phyloP scores from a whole-genome alignment of 106 monocot species.

The Xerophyta viscosa region DNA sequence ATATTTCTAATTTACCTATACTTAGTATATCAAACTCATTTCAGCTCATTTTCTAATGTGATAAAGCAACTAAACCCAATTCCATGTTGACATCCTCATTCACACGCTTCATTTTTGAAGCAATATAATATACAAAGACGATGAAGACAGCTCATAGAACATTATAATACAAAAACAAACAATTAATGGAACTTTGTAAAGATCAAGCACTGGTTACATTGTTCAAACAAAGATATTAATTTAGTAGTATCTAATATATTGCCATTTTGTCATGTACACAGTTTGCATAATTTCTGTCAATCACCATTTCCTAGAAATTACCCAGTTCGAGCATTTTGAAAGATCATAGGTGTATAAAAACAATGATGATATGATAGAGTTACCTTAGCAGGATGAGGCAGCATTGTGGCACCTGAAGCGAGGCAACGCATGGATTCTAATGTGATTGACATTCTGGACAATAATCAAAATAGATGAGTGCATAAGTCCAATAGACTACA shows the following conservation, averaged over 20 bases:
- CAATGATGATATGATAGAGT: background rate
- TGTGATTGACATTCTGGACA: constrained; percentile 18
- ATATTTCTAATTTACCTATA: background rate
- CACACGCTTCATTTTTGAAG: no score
- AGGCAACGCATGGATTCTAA: constrained; percentile 27
- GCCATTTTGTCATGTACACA: background rate
- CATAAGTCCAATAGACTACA: background rate
- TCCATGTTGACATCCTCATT: no score
- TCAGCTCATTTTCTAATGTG: background rate
- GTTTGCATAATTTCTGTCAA: background rate
- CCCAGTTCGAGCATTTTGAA: no score
- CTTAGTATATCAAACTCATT: background rate
- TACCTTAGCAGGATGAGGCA: constrained; percentile 97
- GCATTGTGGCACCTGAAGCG: constrained; percentile 71
- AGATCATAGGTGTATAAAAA: background rate
- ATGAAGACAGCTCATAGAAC: no score
- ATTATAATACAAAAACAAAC: no score
- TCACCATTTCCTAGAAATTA: background rate
- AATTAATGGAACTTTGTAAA: no score
- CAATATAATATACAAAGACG: no score
- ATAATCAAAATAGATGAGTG: constrained; percentile 2
- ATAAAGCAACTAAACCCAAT: no score
- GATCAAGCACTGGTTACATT: no score
- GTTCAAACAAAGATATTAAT: no score
- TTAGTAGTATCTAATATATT: no score